Percentiles rank a stretch among this genome's conserved stretches.
phyloP scores from a whole-genome alignment of 768 basidiomycete species.

The Auriculariales sp. region DNA sequence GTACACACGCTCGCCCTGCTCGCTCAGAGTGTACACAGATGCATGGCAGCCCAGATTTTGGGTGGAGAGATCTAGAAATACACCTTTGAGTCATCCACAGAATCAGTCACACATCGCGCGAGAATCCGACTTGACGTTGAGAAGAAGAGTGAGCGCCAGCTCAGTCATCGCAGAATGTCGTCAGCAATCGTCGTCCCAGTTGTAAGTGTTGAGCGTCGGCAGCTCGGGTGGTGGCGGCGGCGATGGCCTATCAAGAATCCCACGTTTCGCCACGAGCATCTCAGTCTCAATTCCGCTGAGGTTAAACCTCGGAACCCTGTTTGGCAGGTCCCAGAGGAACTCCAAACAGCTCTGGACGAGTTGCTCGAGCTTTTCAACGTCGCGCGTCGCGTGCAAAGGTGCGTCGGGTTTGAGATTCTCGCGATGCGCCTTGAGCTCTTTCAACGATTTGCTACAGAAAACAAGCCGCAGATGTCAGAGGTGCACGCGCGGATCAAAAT shows the following conservation, averaged over 20 bases:
- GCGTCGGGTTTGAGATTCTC: background rate
- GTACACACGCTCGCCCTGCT: conserved; percentile 67
- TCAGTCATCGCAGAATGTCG: too few relatives aligned
- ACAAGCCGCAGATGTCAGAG: background rate
- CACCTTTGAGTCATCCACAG: too few relatives aligned
- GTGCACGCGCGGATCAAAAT: too few relatives aligned
- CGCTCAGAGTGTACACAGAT: conserved; percentile 92
- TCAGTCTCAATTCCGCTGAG: background rate
- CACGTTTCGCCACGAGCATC: background rate
- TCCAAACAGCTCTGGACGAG: background rate
- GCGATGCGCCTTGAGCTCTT: background rate
- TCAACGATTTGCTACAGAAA: background rate
- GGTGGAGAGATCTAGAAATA: too few relatives aligned
- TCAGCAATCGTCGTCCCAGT: too few relatives aligned
- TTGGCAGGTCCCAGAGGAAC: background rate
- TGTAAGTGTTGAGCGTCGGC: background rate
- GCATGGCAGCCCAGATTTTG: conserved; percentile 53
- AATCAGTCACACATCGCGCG: too few relatives aligned
- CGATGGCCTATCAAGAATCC: background rate
- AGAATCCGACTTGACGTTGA: too few relatives aligned
- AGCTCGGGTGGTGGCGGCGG: background rate
- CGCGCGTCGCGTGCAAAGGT: background rate
- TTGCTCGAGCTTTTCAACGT: background rate
- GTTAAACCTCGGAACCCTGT: background rate
- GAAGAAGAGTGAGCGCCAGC: too few relatives aligned